Base-by-base conservation (phyloP, 2,329 filamentous ascomycete species). In the Colletotrichum lindemuthianum region DNA sequence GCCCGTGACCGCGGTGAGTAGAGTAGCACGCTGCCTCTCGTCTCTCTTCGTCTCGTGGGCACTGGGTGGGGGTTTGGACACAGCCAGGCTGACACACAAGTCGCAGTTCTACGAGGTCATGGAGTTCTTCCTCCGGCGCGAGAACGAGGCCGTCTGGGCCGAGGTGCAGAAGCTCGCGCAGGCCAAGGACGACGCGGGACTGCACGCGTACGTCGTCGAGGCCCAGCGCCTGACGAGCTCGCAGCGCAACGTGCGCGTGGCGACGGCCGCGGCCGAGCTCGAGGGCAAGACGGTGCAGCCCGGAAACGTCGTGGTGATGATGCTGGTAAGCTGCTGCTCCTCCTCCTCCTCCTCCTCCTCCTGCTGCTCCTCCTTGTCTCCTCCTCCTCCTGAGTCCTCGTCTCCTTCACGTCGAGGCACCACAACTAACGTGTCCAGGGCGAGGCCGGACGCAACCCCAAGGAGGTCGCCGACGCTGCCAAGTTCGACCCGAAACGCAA, bases 101-200 rank as follows among this genome's bases (percentile, higher is more conserved):
- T n/a, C n/a, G n/a, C n/a, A 82, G 78, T 82, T 82, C 66, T 79
- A 77, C 65, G 79, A 83, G 61, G 73, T 82, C 9, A 60, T 82
- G 48, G 71, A 76, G 3, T 82, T 71, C 70, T 82, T 81, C 71
- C 69, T 82, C 1, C 74, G 73, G 1, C 71, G 73, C 0, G 78
- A 81, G 52, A 81, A 81, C 15, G 74, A 72, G 0, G 60, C 73
- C 10, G 75, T 81, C 67, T 82, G 81, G 77, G 70, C 74, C 8
- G 76, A 82, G 16, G 78, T 83, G 3, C 79, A 82, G 63, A 70
- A 56, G 3, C 65, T 81, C 5, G 78, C 75, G 1, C 69, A 75
- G 39, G 76, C 72, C 49, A 70, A 73, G 5, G 74, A 80, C 43
- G 73, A 78, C 12, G 71, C 70, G 6, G 67, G 71, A 0, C 71